Evolutionary conservation across 768 basidiomycete species (phyloP).

Genomic region (Tulasnella sp.): DNA sequence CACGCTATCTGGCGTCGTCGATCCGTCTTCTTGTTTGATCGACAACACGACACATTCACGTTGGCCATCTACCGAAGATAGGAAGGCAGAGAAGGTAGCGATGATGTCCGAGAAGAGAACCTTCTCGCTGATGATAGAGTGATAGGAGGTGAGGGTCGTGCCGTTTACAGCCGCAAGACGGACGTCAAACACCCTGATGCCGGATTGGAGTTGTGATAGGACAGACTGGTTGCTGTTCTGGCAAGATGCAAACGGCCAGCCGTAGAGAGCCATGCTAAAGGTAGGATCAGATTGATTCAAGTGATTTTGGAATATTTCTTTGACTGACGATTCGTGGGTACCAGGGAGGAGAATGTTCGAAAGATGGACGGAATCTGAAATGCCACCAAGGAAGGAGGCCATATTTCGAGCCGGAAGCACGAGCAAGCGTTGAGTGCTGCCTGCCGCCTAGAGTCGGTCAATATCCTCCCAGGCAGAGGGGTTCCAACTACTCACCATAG

Average conservation of each 20-base stretch:
- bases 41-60: slow-evolving; percentile 76
- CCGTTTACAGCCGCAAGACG: slow-evolving; percentile 16
- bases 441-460: neutral
- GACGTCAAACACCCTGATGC: slow-evolving; percentile 35
- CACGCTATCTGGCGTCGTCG: slow-evolving; percentile 32
- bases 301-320: no score
- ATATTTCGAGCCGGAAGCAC: slow-evolving; percentile 52
- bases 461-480: neutral
- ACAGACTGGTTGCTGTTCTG: slow-evolving; percentile 57
- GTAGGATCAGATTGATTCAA: no score
- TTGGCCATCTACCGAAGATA: slow-evolving; percentile 43
- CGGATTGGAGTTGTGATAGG: slow-evolving; percentile 55
- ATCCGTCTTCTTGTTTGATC: slow-evolving; percentile 73
- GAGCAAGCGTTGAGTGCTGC: slow-evolving; percentile 28
- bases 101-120: slow-evolving; percentile 61
- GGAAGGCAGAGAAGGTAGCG: slow-evolving; percentile 47
- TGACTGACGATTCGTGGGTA: slow-evolving; percentile 52
- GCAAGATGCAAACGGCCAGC: slow-evolving; percentile 82
- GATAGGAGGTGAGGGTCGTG: slow-evolving; percentile 41
- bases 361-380: slow-evolving; percentile 58
- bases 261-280: slow-evolving; percentile 68
- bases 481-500: neutral
- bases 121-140: slow-evolving; percentile 63
- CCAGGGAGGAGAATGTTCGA: slow-evolving; percentile 75
- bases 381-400: slow-evolving; percentile 44